Evolutionary conservation across 2,329 filamentous ascomycete genomes (phyloP), one percentile per base, ranked within the genome.

Genomic region (Fusarium pseudoanthophilum): DNA sequence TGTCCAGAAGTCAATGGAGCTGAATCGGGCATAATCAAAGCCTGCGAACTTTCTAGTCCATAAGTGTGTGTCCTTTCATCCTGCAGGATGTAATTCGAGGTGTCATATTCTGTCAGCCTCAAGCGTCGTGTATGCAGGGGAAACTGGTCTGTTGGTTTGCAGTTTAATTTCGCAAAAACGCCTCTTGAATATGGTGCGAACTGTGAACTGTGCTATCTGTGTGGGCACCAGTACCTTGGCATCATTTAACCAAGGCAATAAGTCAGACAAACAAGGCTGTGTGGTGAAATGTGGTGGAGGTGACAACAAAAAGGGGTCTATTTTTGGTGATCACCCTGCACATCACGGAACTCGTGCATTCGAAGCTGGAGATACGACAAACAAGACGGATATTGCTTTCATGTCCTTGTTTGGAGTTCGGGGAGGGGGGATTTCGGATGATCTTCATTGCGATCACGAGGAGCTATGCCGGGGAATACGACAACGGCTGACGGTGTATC

Each of bases 181-280:
- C 32, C 24, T 32, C 26, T 49, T 30, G 26, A 24, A 36, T 18
- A 30, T 49, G 20, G 34, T 28, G 51, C 21, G 39, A 37, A 45
- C 18, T 62, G 57, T 7, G 39, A 46, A 16, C 57, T 37, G 32
- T 55, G 57, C 43, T 64, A 43, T 42, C 43, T 48, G 26, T 51
- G 56, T 30, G 61, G 52, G 48, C 49, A 21, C 56, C 60, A 46
- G 39, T 24, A 24, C 34, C n/a, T 42, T 48, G 24, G 32, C 24
- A 34, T 42, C 28, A 45, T 46, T 52, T 18, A 21, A 43, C 15
- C 43, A 52, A 39, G 40, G 15, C 40, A 24, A 30, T n/a, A 43
- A 40, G 42, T 28, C 32, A 34, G n/a, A 20, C n/a, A 45, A 43
- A 36, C 40, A 63, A 66, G 70, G 61, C 71, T 73, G 58, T 71